Evolutionary conservation across 345 rosid species (phyloP), one percentile per base, ranked within the genome.

Genomic region (Adansonia digitata): DNA sequence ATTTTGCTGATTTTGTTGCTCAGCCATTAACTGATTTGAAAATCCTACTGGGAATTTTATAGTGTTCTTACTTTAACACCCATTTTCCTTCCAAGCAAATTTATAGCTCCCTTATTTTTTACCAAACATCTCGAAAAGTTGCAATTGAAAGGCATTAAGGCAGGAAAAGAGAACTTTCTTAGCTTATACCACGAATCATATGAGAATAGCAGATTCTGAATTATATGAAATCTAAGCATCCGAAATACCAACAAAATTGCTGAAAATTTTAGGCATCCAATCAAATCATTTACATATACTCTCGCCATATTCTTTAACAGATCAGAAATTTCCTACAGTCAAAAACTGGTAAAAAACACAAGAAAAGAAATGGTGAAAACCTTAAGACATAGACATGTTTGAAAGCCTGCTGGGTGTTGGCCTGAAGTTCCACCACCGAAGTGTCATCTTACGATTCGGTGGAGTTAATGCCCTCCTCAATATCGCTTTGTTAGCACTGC

Each of bases 401-500:
- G 86, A 80, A 3, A 87, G 87, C 51, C 91, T 26, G 60, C 86
- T 87, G 13, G 88, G 88, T 26, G 87, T 82, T 45, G 88, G 85
- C 72, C 72, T 78, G 80, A 85, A 87, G 45, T 81, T 85, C 81
- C 40, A 79, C 89, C 91, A 76, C 77, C 86, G 68, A 69, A 85
- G 81, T 62, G 77, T 82, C 83, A 85, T 70, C 84, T 83, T 75
- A 48, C 82, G 80, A 46, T 67, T 78, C 0, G 85, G 85, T 60
- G 90, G 90, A n/a, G 82, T 62, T 77, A 87, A 71, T 26, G 87
- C 90, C 75, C 90, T 83, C 74, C 82, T 62, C 71, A 85, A 55
- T 1, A 87, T 69, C 60, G 85, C 88, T 62, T 75, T 87, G 69
- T 43, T 77, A 42, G 75, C 84, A 1, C 77, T 76, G 8, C 39